phyloP scores from a whole-genome alignment of 352 stramenopile genomes.

The Phytopythium boreale region DNA sequence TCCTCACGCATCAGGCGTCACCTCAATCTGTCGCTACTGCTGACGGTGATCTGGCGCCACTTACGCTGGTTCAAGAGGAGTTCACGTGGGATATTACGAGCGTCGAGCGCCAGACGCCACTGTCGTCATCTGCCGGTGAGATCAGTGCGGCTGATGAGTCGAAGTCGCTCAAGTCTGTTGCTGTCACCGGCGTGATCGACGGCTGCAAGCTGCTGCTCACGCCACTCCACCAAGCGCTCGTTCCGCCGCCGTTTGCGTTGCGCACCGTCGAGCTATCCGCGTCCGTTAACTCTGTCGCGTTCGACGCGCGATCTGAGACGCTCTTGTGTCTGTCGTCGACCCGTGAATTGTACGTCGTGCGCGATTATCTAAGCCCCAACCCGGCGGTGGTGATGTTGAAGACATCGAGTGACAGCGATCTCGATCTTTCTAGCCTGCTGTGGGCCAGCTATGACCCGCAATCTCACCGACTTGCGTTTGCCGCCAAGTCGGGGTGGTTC shows the following conservation, averaged over 20 bases:
- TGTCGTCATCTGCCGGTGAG: neutral
- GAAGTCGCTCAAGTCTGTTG: conserved; percentile 15
- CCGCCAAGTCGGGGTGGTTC: conserved; percentile 25
- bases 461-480: conserved; percentile 15
- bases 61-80: conserved; percentile 41
- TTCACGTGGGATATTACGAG: conserved; percentile 47
- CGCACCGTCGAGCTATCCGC: conserved; percentile 33
- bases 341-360: conserved; percentile 37
- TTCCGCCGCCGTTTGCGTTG: conserved; percentile 66
- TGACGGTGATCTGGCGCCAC: neutral
- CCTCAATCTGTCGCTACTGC: neutral
- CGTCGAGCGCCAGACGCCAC: conserved; percentile 9
- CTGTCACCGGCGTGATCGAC: conserved; percentile 57
- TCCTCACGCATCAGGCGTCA: conserved; percentile 16
- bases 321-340: conserved; percentile 40
- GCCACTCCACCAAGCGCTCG: conserved; percentile 54
- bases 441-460: conserved; percentile 19
- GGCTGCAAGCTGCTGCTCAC: conserved; percentile 61
- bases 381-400: conserved; percentile 1
- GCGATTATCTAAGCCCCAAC: conserved; percentile 31
- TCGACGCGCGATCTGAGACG: conserved; percentile 40
- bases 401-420: neutral
- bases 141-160: neutral
- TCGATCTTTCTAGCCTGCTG: conserved; percentile 22
- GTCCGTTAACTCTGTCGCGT: conserved; percentile 51